Conservation (phyloP, 805 yeast genomes). For the Ogataea neopini region DNA sequence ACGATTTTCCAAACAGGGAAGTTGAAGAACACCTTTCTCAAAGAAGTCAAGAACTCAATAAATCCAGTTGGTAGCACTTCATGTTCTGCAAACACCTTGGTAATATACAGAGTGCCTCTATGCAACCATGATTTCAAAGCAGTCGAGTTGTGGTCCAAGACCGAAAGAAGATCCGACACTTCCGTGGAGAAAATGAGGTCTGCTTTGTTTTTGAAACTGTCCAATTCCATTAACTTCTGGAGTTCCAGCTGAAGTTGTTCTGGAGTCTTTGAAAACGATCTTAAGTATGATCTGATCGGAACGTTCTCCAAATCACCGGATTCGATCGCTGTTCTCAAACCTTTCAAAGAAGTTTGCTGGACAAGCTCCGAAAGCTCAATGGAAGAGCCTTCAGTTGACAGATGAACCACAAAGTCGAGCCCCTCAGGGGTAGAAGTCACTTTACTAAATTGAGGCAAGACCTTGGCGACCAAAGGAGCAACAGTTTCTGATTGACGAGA, state of each 20-base stretch:
- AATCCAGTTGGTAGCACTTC: conserved; percentile 32
- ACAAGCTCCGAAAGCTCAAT: background rate
- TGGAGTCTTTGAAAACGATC: conserved; percentile 8
- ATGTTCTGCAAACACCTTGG: conserved; percentile 61
- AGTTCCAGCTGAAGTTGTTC: background rate
- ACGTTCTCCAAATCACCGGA: background rate
- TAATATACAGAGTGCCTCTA: conserved; percentile 58
- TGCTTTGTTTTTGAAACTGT: conserved; percentile 35
- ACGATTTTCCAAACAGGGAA: conserved; percentile 41
- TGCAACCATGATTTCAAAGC: conserved; percentile 53
- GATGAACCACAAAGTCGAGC: conserved; percentile 8
- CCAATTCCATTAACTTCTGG: conserved; percentile 20
- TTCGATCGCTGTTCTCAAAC: conserved; percentile 11
- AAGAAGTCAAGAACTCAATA: conserved; percentile 31
- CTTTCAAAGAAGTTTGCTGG: background rate
- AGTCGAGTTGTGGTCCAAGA: conserved; percentile 21
- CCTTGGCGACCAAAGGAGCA: background rate
- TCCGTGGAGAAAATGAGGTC: conserved; percentile 32
- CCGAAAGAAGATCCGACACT: conserved; percentile 21
- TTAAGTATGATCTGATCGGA: conserved; percentile 15
- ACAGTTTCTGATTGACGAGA: background rate
- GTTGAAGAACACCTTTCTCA: conserved; percentile 35
- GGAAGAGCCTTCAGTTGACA: background rate
- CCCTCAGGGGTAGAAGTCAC: conserved; percentile 6
- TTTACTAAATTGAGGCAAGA: background rate